Percentiles rank a stretch among this genome's conserved stretches.
phyloP scores from a whole-genome alignment of 441 rosid genomes.

The Oxalis stricta region DNA sequence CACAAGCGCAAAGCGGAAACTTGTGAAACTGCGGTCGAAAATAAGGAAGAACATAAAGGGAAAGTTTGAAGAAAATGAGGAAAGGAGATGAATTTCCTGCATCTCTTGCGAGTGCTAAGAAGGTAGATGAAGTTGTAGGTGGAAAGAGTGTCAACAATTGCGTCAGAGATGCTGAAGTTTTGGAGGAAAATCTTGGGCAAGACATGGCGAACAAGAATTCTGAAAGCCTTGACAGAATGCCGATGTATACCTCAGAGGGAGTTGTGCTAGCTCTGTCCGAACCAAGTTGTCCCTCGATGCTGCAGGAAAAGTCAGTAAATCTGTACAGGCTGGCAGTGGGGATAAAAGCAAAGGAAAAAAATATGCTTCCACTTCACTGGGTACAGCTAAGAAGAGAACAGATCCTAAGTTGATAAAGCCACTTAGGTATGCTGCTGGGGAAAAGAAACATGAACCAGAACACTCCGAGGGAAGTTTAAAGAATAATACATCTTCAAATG shows the following conservation, averaged over 20 bases:
- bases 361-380: constrained; percentile 8
- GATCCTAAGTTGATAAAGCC: constrained; percentile 9
- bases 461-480: constrained; percentile 11
- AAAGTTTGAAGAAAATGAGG: constrained; percentile 1
- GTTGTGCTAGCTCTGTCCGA: constrained; percentile 24
- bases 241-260: neutral
- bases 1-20: constrained; percentile 4
- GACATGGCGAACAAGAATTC: constrained; percentile 11
- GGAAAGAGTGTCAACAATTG: neutral
- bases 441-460: constrained; percentile 14
- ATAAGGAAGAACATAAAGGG: constrained; percentile 8
- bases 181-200: constrained; percentile 9
- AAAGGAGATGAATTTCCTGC: constrained; percentile 6
- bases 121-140: neutral
- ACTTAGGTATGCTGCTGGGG: constrained; percentile 8
- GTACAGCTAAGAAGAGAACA: neutral
- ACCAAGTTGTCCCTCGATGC: constrained; percentile 12
- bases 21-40: neutral
- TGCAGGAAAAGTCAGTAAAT: neutral
- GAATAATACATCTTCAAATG: constrained; percentile 6
- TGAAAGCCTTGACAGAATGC: constrained; percentile 3
- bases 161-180: neutral
- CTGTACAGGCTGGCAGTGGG: constrained; percentile 5
- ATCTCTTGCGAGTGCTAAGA: constrained; percentile 6
- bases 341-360: constrained; percentile 18